Evolutionary conservation across 2,329 filamentous ascomycete species (phyloP), one percentile per base, ranked within the genome.

Genomic region (Cladophialophora exuberans): DNA sequence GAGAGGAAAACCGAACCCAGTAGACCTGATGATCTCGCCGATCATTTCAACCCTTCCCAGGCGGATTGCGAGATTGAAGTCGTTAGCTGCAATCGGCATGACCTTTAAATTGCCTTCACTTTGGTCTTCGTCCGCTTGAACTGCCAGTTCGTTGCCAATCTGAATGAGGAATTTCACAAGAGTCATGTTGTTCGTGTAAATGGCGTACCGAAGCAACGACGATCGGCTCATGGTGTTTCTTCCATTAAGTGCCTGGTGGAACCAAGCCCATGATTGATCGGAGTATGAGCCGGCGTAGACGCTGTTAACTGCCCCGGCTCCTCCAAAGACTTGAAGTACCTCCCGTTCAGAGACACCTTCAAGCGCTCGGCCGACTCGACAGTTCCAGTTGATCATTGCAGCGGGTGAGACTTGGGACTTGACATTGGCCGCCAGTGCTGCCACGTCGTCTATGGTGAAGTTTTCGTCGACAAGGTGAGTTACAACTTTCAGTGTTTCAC

Each of bases 361-460:
- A 3, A 69, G 59, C 10, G 72, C 47, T 10, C 60, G 56, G 51
- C 76, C 72, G 1, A 69, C 69, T 6, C 70, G 65, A 13, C 70
- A 75, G 1, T 1, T 1, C 68, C 70, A 76, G 3, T 66, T 61
- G 4, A 91, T 68, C 52, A 88, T 68, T 0, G 69, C 60, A 1
- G 81, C 66, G 1, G 89, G 85, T 30, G 77, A 78, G 6, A 79
- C 71, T 13, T 76, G 72, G 53, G 87, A 88, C 66, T 88, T 85
- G 55, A 90, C 86, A 52, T 86, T 79, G 65, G 81, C 85, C 0
- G 82, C 83, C 3, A 88, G 76, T 60, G 89, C 81, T 0, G 87
- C 87, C 54, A 94, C 79, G 62, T 90, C 84, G 13, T 94, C 87
- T 48, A 93, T 81, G 0, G 89, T 94, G 67, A 88, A 89, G 30